Evolutionary conservation across 768 basidiomycete genomes (phyloP), one percentile per base, ranked within the genome.

Genomic region (Punctularia strigosozonata): DNA sequence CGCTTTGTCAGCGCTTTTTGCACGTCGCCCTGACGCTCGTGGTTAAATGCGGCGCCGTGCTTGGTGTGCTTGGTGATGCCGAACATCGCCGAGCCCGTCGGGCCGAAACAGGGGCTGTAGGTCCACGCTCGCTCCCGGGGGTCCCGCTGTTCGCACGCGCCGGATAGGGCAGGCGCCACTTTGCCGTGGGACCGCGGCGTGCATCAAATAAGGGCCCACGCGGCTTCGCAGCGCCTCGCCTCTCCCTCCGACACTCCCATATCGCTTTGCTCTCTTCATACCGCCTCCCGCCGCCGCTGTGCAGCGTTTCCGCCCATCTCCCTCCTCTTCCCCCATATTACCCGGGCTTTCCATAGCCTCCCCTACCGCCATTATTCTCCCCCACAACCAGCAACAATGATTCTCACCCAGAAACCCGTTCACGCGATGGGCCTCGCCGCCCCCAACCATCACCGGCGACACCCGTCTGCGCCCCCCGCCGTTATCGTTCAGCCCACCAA

Each of bases 401-500:
- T 51, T 58, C 25, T 46, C 55, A 24, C 47, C 62, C 0, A 49
- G 48, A 1, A 38, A 50, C 25, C 51, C 57, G 35, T 24, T 34
- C 37, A 55, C 57, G 52, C 47, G 52, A 5, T 60, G 50, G 18
- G 49, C 52, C 6, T 43, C 46, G n/a, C n/a, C n/a, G n/a, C n/a
- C n/a, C n/a, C n/a, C n/a, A n/a, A n/a, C 28, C 54, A 63, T 17
- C 81, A 82, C 55, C 65, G 73, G 43, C 66, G 83, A 39, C 72
- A 75, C 51, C 75, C 81, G 15, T 83, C 82, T 0, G 81, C 82
- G 0, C 77, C 78, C 6, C 71, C 74, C 1, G 67, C 74, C 25
- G 71, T 79, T 49, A 66, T 77, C 43, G 74, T 81, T 4, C 79
- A 81, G 54, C 75, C 83, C 3, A 82, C 83, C 10, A 69, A 69